Evolutionary conservation across 2,329 filamentous ascomycete species (phyloP), one percentile per base, ranked within the genome.

Genomic region (Ascochyta lentis): DNA sequence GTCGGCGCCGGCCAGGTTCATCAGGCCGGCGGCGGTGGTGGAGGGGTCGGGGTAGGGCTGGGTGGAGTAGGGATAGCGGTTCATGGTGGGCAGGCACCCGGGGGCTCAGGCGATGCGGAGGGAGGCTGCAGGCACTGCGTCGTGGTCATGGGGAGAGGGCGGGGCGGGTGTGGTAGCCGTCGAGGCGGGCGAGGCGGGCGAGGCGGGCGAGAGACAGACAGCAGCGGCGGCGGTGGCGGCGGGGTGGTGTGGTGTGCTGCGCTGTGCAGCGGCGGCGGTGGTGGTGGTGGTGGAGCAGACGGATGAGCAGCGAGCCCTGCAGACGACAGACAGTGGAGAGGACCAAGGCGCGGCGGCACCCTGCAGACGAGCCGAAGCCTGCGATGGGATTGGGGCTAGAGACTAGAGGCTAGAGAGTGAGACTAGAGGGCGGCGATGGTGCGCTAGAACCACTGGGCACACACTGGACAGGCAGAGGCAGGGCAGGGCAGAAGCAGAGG

Each of bases 41-140:
- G 24, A 43, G 64, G 60, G 29, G 55, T 58, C 63, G 49, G 63
- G 60, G 52, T 64, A 76, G 53, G 66, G 65, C 58, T 69, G 69
- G 47, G 66, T 59, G 40, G 71, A 61, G 61, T 76, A 78, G 46
- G 66, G 65, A 50, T 74, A 78, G 61, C 70, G 70, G 64, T 76
- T 77, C 76, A 78, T 78, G 40, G 52, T 68, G 57, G 29, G n/a
- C 33, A 22, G 44, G 49, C 53, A 47, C 54, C 37, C 47, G 38
- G 27, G 26, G 51, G 42, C 42, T 43, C 31, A 27, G 37, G 40
- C 40, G 24, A 26, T 33, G 46, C 23, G 46, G 33, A 24, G 46
- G 52, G 42, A 5, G 19, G 40, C 35, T 38, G 46, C 54, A 23
- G 43, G 23, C 42, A 50, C 49, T 31, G 51, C 52, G 44, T 31